Base-by-base conservation (phyloP, 2,329 filamentous ascomycete genomes). In the Aspergillus hortae region DNA sequence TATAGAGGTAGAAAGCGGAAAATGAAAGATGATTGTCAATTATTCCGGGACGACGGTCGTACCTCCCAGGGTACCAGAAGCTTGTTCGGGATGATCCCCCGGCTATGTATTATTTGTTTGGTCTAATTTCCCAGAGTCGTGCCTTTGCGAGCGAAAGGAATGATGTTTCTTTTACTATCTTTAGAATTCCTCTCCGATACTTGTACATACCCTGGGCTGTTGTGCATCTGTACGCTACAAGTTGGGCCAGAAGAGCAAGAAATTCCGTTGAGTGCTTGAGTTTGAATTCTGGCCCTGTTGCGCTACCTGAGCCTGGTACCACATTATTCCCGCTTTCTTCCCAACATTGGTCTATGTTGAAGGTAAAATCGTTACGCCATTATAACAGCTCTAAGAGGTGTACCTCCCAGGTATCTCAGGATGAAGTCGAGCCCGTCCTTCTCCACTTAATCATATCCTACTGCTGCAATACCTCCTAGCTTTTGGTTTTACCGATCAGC, bases 91-190 rank as follows among this genome's bases (percentile, higher is more conserved):
- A 61, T 51, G 49, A 54, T 17, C 19, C 57, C 68, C 68, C 64
- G 65, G 64, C 66, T 68, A 64, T 72, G 68, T 71, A 71, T 68
- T 69, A 72, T 73, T 38, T 73, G 67, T 69, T 72, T 67, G 65
- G 67, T 69, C 61, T 69, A 67, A 67, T 68, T 64, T 67, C 65
- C 66, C 61, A 67, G 62, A 67, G 60, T 70, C 64, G 63, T 70
- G 64, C 66, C 64, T 67, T 70, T 71, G 65, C 66, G 62, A 71
- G 69, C 68, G 69, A 70, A 69, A 71, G 67, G 63, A 67, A 68
- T 65, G 63, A 61, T 67, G 61, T 65, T 63, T 65, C 62, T 63
- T 66, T 59, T 61, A 58, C 62, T 54, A 58, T 63, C 58, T 67
- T 67, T 72, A 72, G 69, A 73, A 65, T 54, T 70, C 64, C 65